Base-by-base conservation (phyloP, 768 basidiomycete species). In the Auricularia sp. region DNA sequence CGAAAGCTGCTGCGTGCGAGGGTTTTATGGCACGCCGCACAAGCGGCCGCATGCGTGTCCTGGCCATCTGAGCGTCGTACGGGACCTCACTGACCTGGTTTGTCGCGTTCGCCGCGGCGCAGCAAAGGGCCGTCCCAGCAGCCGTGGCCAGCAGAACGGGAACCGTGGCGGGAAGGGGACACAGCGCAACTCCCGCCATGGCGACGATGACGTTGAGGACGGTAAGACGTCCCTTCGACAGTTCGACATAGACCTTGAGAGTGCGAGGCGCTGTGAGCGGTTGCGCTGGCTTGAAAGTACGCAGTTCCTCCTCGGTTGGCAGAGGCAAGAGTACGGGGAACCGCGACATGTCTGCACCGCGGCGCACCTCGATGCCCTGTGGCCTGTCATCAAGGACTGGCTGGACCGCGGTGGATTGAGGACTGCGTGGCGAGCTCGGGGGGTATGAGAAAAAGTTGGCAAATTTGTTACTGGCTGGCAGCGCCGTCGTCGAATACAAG, bases 61-160 rank as follows among this genome's bases (percentile, higher is more conserved):
- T 85, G 0, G 86, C 82, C 88, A 98, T 98, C 73, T 99, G 97
- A 0, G 97, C 95, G 71, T 99, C 97, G 68, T 94, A 92, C 0
- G 97, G 97, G 6, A 92, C 81, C 76, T 99, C 97, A 71, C 94
- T 89, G 3, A 98, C 78, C 74, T 99, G 94, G 76, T 99, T 99
- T 70, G 97, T 80, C 2, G 96, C 83, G 73, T 98, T 98, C 35
- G 97, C 97, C 0, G 94, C 91, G 2, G 94, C 92, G 4, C 90
- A 88, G 73, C 94, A 97, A 54, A 99, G 81, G 0, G 88, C 85
- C 0, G 95, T 98, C 47, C 97, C 97, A 34, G 90, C 72, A 0
- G 95, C 93, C 0, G 95, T 91, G 16, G 90, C 85, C 3, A 98
- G 80, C 10, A 99, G 81, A 14, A 93, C 83, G 1, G 94, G 90